Evolutionary conservation across 495 filamentous ascomycete species (phyloP), one percentile per base, ranked within the genome.

Genomic region (Tuber borchii): DNA sequence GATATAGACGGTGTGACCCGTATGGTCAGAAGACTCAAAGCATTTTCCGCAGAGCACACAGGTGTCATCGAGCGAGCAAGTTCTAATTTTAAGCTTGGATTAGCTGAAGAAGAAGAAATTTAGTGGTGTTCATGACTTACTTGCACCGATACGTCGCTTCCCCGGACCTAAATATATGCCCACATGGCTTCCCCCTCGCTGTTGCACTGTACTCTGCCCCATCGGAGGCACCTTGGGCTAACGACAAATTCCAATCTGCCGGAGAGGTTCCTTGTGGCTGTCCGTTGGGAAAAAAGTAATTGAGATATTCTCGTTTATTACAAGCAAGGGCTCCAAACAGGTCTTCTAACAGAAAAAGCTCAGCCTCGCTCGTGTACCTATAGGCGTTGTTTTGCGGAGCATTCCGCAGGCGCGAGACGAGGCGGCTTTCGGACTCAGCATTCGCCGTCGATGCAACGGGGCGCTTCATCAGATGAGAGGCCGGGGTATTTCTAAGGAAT

Each of bases 181-280:
- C 95, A 83, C 95, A 99, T n/a, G 93, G 90, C 83, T 95, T 97
- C 71, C 95, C 95, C 79, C 94, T 89, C 69, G 96, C 95, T 44
- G 91, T 91, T 77, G 93, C 92, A 71, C 92, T 96, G 84, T 98
- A 99, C 83, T 99, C 95, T 6, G 95, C 93, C 17, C 95, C 95
- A 79, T 97, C 94, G 70, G 91, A 87, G 14, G 93, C 92, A n/a
- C 95, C 95, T 82, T 97, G 96, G 34, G 93, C 94, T 73, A 91
- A 89, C 51, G 90, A 87, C 43, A 98, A 86, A 81, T 90, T 94
- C 90, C 94, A 92, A 45, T 85, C 83, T 44, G 84, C 80, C 42
- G 81, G 82, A 20, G 84, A 83, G 70, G 69, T 71, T n/a, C 86
- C 87, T 43, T 80, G 80, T 2, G 91, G 89, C 6, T 88, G 84